Base-by-base conservation (phyloP, 2,329 filamentous ascomycete species). In the Colletotrichum acutatum region DNA sequence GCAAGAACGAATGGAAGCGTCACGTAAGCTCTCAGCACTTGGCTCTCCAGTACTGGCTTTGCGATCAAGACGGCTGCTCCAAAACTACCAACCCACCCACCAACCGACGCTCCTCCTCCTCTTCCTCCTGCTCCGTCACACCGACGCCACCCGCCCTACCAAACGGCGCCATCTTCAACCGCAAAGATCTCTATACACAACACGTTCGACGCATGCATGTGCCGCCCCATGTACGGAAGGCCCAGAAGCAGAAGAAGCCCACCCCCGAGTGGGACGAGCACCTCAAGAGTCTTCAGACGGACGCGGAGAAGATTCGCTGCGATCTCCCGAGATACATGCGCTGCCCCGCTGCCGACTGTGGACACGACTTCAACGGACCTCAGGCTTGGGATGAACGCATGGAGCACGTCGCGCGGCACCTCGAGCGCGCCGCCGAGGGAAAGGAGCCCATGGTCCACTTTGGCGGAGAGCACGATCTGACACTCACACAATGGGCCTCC, bases 1-100 rank as follows among this genome's bases (percentile, higher is more conserved):
- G 89, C 76, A 98, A 97, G 84, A 98, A 98, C 80, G 95, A 98
- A 81, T 98, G 96, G 96, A 98, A 98, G 82, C 91, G 96, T 0
- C 96, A 98, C 79, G 90, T 96, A 77, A 85, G 87, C 37, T 93
- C 93, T 0, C 93, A 97, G 79, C 96, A 98, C 79, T 86, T 98
- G 26, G 89, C 92, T 66, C 86, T 94, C 3, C 85, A 89, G 57
- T 93, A 91, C 82, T 98, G 92, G 90, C 86, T 92, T 70, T 98
- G 95, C 83, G 88, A 91, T 75, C 85, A 93, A 37, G 92, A 90
- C 74, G 78, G 82, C 8, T 92, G 90, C 79, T 82, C 80, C 19
- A 78, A 83, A 30, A 80, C 77, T 58, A 74, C 77, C 68, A 52
- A 75, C 71, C 74, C 78, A 63, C 75, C 73, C n/a, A 67, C 68